These are phyloP conservation scores for Trichoderma virens DNA, from an alignment of 495 filamentous ascomycete genomes.

Conservation along the genomic window DNA sequence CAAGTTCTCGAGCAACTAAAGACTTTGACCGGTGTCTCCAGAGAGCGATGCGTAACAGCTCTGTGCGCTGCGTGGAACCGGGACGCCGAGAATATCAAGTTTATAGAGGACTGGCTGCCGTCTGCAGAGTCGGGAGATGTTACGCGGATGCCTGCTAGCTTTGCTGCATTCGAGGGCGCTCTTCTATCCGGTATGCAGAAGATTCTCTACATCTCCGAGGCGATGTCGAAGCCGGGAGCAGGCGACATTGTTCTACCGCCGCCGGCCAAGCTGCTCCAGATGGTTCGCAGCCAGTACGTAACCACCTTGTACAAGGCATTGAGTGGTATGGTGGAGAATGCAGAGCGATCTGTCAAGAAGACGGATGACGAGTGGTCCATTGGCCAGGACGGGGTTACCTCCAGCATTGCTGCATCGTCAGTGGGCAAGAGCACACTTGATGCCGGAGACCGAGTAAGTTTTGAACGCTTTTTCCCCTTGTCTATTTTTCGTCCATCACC, in stretches of 20 bases:
- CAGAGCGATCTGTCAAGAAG: conserved; percentile 59
- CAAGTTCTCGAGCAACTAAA: conserved; percentile 58
- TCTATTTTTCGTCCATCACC: not conserved
- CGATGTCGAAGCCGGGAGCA: conserved; percentile 56
- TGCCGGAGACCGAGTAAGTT: conserved; percentile 59
- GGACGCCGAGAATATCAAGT: conserved; percentile 82
- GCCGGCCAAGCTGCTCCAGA: conserved; percentile 71
- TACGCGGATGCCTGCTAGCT: conserved; percentile 81
- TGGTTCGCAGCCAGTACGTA: conserved; percentile 81
- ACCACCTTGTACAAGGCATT: conserved; percentile 85
- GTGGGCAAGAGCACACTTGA: conserved; percentile 51
- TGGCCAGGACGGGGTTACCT: conserved; percentile 31
- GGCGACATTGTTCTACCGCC: conserved; percentile 75
- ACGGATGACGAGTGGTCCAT: conserved; percentile 50
- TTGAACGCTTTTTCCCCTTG: not conserved
- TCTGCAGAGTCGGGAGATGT: conserved; percentile 69
- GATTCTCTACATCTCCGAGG: conserved; percentile 86
- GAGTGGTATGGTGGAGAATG: conserved; percentile 92
- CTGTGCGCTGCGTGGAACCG: conserved; percentile 79
- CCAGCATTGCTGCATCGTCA: conserved; percentile 20
- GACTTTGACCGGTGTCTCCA: conserved; percentile 61
- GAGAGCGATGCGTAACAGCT: conserved; percentile 75
- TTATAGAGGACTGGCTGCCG: conserved; percentile 86
- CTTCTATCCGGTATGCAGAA: conserved; percentile 81
- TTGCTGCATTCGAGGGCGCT: conserved; percentile 69